Conservation (phyloP, 169 alveolate species). For the Eimeria maxima region DNA sequence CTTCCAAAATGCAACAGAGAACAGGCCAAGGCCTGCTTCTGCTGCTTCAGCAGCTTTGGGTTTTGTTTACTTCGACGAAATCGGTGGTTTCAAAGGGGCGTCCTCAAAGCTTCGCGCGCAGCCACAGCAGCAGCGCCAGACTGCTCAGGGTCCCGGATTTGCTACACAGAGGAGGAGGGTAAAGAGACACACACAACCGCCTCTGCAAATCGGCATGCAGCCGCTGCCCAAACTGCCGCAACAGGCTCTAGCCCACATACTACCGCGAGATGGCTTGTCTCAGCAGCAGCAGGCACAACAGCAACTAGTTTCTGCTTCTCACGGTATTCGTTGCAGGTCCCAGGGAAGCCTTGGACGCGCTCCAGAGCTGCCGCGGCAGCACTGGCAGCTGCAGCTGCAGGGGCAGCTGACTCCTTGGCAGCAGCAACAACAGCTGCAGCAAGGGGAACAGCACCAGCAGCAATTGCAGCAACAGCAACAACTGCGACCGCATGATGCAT, state of each 20-base stretch:
- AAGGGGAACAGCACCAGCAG: neutral
- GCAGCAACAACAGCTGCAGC: constrained; percentile 28
- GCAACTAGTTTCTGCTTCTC: neutral
- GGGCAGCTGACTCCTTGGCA: constrained; percentile 23
- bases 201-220: constrained; percentile 7
- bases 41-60: constrained; percentile 55
- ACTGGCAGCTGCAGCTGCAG: constrained; percentile 55
- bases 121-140: constrained; percentile 57
- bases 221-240: constrained; percentile 2
- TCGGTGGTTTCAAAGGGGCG: neutral
- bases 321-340: constrained; percentile 6
- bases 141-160: constrained; percentile 23
- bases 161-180: constrained; percentile 39
- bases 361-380: constrained; percentile 64
- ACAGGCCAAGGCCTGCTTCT: constrained; percentile 11
- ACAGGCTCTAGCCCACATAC: neutral
- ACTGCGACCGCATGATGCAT: neutral
- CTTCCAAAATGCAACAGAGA: neutral
- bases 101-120: neutral
- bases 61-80: neutral
- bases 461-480: constrained; percentile 11
- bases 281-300: constrained; percentile 11
- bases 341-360: constrained; percentile 13
- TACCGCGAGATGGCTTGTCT: neutral
- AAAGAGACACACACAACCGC: constrained; percentile 52